Evolutionary conservation across 305 asterid species (phyloP).

Genomic region (Euphrasia arctica): DNA sequence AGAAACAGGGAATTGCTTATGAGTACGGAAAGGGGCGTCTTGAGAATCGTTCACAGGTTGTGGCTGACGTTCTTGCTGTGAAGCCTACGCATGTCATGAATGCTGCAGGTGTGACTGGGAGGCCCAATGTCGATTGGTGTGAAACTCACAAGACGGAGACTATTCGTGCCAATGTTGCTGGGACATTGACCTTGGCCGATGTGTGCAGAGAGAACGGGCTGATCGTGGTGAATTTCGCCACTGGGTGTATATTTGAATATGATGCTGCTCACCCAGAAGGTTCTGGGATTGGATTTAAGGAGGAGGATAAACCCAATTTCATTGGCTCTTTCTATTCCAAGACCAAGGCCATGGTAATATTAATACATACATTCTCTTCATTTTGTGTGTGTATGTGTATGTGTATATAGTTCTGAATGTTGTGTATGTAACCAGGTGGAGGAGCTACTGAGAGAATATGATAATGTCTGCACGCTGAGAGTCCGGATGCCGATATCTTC

Average conservation of each 20-base stretch:
- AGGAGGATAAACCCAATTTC: not conserved
- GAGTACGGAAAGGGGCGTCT: constrained; percentile 82
- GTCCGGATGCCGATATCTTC: constrained; percentile 3
- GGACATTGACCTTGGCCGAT: not conserved
- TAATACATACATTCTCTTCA: not conserved
- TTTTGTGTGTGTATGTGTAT: not conserved
- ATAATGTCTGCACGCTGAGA: not conserved
- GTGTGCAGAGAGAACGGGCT: not conserved
- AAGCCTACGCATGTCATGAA: no score
- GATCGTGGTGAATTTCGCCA: not conserved
- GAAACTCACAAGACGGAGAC: not conserved
- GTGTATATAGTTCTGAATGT: not conserved
- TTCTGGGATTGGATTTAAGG: not conserved
- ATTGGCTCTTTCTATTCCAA: not conserved
- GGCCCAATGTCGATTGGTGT: not conserved
- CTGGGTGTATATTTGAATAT: not conserved
- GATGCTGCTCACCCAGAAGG: not conserved
- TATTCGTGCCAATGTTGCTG: no score
- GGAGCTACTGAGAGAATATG: not conserved
- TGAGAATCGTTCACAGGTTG: constrained; percentile 46
- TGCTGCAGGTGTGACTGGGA: no score
- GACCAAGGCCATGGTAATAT: not conserved
- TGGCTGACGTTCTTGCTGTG: no score
- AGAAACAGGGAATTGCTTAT: constrained; percentile 53
- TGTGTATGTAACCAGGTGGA: not conserved